Evolutionary conservation across 2,329 filamentous ascomycete genomes (phyloP).

Genomic region (Aspergillus hiratsukae): DNA sequence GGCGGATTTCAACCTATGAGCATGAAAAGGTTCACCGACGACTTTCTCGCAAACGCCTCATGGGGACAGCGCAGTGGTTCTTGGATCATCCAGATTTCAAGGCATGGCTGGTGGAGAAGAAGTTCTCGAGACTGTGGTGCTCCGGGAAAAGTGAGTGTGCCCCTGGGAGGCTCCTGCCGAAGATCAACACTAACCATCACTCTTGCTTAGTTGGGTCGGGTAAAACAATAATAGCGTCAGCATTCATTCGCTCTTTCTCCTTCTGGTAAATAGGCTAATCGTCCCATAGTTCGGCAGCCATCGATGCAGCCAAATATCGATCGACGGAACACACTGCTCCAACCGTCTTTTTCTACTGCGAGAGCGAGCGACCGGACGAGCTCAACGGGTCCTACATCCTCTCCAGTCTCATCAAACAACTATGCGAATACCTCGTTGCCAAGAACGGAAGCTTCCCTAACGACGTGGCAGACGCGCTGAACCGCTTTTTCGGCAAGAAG

Average conservation of each 20-base stretch:
- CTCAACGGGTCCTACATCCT: slow-evolving; percentile 10
- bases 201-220: slow-evolving; percentile 8
- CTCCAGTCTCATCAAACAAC: slow-evolving; percentile 18
- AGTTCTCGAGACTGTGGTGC: slow-evolving; percentile 13
- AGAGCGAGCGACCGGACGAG: slow-evolving; percentile 6
- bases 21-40: slow-evolving; percentile 16
- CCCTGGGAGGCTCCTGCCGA: background rate
- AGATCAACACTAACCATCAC: background rate
- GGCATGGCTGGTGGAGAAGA: slow-evolving; percentile 13
- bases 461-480: background rate
- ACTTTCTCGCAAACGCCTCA: slow-evolving; percentile 15
- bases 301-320: slow-evolving; percentile 13
- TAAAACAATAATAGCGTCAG: slow-evolving; percentile 13
- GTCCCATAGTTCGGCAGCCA: slow-evolving; percentile 5
- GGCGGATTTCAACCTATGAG: slow-evolving; percentile 16
- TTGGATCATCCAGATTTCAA: slow-evolving; percentile 11
- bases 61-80: slow-evolving; percentile 17
- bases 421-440: slow-evolving; percentile 6
- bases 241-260: background rate
- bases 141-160: slow-evolving; percentile 17
- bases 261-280: background rate
- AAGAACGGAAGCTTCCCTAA: background rate
- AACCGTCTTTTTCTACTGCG: slow-evolving; percentile 17
- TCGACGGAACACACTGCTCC: background rate
- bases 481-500: slow-evolving; percentile 10